Base-by-base conservation (phyloP, 129 eudicot genomes). In the Silybum marianum region DNA sequence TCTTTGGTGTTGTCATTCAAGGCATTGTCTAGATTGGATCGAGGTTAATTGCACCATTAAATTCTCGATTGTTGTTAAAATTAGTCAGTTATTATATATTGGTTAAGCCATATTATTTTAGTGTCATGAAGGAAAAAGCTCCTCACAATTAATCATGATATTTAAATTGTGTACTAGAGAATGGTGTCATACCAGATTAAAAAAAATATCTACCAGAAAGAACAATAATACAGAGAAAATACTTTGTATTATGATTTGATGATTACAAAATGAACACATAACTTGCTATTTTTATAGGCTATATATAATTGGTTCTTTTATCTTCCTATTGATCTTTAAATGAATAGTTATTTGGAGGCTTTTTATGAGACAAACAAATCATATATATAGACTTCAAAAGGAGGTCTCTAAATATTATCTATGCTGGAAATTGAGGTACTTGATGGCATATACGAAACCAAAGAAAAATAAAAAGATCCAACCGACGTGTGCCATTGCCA, bases 381-480 rank as follows among this genome's bases (percentile, higher is more conserved):
- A 19, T 18, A 4, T 44, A 71, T n/a, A 71, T 3, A 79, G 30
- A 46, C 8, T 19, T 21, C 32, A 6, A 58, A 70, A 22, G 36
- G 7, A 39, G 23, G 4, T 3, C n/a, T 19, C n/a, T 40, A 11
- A 19, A 73, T 65, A 16, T 81, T 16, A 83, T 83, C 86, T 83
- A 7, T 58, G 72, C 25, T 83, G 86, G 78, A 83, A 83, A 72
- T 84, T 84, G 70, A 84, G 80, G 51, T 48, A 84, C 71, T 84
- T 84, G 81, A 84, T 84, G 36, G 76, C 87, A 80, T 79, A 80
- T 24, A 77, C 87, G 30, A 84, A 84, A 60, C 73, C 40, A 13
- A 80, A 67, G 73, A 80, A 74, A 71, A 84, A 84, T 11, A 84
- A 1, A 40, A 84, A 73, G 69, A 79, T 58, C 84, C 84, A 84